Evolutionary conservation across 805 yeast genomes (phyloP).

Genomic region (Metschnikowia drakensbergensis): DNA sequence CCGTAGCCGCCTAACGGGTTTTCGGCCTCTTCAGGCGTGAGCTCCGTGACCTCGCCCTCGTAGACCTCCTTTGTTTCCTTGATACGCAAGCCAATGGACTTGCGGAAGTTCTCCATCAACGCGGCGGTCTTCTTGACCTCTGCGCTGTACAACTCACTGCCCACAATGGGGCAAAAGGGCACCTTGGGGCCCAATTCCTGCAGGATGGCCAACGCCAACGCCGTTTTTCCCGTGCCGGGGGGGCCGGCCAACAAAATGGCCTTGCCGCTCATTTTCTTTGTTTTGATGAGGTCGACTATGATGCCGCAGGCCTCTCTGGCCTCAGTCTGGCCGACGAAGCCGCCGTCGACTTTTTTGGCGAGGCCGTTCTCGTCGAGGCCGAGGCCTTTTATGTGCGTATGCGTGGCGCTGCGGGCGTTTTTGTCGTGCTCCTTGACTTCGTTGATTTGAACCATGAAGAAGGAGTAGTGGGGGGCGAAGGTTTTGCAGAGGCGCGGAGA

Average conservation of each 20-base stretch:
- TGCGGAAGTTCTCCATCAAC: constrained; percentile 91
- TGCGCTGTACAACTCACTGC: constrained; percentile 89
- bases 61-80: constrained; percentile 97
- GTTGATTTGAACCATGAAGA: constrained; percentile 64
- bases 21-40: constrained; percentile 93
- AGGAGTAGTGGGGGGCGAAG: background rate
- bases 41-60: constrained; percentile 96
- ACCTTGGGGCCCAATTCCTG: constrained; percentile 96
- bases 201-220: constrained; percentile 90
- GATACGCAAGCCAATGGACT: constrained; percentile 93
- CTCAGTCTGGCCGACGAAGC: constrained; percentile 72
- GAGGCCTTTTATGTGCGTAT: constrained; percentile 92
- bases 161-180: constrained; percentile 96
- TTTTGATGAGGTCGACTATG: constrained; percentile 87
- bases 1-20: constrained; percentile 98
- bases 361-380: constrained; percentile 88
- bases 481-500: background rate
- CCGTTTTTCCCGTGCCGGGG: constrained; percentile 98
- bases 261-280: constrained; percentile 89
- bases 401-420: constrained; percentile 84
- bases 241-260: constrained; percentile 96
- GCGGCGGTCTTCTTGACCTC: constrained; percentile 97
- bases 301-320: constrained; percentile 95
- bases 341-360: constrained; percentile 84
- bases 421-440: constrained; percentile 63